phyloP scores from a whole-genome alignment of 805 yeast species.

The Ascoidea tarda region DNA sequence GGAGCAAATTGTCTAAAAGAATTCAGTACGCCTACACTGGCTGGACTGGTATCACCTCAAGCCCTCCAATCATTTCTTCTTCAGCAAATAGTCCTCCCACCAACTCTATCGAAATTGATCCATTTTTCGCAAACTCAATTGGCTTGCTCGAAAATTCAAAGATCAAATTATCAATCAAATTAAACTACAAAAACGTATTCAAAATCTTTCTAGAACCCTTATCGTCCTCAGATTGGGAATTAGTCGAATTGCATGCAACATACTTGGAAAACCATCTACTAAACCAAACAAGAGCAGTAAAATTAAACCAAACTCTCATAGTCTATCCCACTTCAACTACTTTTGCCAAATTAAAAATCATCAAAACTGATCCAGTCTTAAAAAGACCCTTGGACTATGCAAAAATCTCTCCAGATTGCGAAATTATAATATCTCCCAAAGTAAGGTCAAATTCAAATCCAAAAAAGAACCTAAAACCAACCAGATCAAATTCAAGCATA shows the following conservation, averaged over 20 bases:
- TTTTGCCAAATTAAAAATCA: slow-evolving; percentile 42
- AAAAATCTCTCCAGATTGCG: slow-evolving; percentile 46
- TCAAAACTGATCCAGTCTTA: slow-evolving; percentile 21
- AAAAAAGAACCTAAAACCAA: slow-evolving; percentile 11
- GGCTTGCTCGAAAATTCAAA: slow-evolving; percentile 28
- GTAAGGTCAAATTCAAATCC: slow-evolving; percentile 13
- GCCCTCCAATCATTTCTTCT: slow-evolving; percentile 10
- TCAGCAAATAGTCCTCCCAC: slow-evolving; percentile 12
- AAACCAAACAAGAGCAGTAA: slow-evolving; percentile 69
- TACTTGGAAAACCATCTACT: slow-evolving; percentile 61
- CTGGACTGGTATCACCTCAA: slow-evolving; percentile 48
- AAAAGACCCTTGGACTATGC: slow-evolving; percentile 20
- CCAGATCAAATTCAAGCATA: slow-evolving; percentile 6
- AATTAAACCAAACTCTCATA: slow-evolving; percentile 40
- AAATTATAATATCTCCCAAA: slow-evolving; percentile 68
- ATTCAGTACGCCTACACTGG: slow-evolving; percentile 31
- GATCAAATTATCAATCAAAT: slow-evolving; percentile 29
- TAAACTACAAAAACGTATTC: slow-evolving; percentile 35
- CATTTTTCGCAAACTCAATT: slow-evolving; percentile 42
- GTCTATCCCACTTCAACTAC: slow-evolving; percentile 57
- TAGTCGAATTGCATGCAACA: slow-evolving; percentile 71
- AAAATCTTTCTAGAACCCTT: slow-evolving; percentile 69
- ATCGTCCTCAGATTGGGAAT: slow-evolving; percentile 77
- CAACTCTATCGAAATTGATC: slow-evolving; percentile 44
- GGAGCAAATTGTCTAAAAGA: slow-evolving; percentile 13